Conservation (phyloP, 2,329 filamentous ascomycete genomes). For the Huntiella decipiens region DNA sequence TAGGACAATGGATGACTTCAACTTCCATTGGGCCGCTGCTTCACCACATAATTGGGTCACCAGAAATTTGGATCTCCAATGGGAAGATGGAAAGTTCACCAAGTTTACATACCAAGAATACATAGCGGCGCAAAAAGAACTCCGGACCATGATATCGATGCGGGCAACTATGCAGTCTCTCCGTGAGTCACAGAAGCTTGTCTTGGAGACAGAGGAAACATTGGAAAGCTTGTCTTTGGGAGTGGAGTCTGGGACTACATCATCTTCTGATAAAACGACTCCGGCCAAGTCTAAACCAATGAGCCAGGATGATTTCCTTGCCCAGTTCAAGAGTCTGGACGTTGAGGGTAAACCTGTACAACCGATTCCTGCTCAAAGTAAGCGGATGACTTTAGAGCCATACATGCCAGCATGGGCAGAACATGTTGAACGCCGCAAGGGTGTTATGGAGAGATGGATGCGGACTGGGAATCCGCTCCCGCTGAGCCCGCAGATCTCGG, state of each 20-base stretch:
- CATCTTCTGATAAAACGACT: too few species aligned
- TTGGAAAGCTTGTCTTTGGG: not conserved
- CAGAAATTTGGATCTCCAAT: constrained; percentile 1
- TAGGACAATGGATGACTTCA: constrained; percentile 6
- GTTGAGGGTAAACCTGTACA: too few species aligned
- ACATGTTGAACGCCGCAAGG: not conserved
- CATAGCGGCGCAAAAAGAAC: constrained; percentile 1
- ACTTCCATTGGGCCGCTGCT: constrained; percentile 11
- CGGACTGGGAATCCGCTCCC: not conserved
- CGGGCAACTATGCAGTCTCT: not conserved
- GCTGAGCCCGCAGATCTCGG: not conserved
- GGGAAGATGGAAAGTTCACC: not conserved
- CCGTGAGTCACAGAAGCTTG: constrained; percentile 4
- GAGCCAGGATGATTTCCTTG: too few species aligned
- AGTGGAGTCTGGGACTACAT: too few species aligned
- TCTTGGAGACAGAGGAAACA: not conserved
- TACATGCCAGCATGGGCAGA: constrained; percentile 4
- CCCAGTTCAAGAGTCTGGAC: too few species aligned
- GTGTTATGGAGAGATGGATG: constrained; percentile 3
- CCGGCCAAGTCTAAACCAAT: too few species aligned
- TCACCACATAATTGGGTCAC: constrained; percentile 10
- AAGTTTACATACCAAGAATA: constrained; percentile 9
- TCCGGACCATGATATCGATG: not conserved
- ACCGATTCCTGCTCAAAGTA: too few species aligned
- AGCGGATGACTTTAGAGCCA: not conserved